phyloP scores from a whole-genome alignment of 2,329 filamentous ascomycete species.

The Pseudogymnoascus sp. region DNA sequence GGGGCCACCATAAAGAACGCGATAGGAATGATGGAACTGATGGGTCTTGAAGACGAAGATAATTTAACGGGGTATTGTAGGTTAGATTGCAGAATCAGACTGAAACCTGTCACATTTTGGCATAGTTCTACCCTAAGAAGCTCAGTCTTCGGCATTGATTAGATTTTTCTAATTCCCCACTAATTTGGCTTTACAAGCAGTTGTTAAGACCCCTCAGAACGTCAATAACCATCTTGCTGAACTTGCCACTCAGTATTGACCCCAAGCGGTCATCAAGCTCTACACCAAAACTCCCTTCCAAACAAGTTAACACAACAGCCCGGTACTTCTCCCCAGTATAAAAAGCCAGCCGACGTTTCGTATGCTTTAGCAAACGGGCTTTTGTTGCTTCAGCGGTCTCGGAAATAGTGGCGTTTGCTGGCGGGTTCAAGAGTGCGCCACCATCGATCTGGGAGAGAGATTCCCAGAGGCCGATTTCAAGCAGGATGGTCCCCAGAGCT shows the following conservation, averaged over 20 bases:
- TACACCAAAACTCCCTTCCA: conserved; percentile 20
- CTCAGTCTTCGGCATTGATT: not conserved
- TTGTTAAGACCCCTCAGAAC: not conserved
- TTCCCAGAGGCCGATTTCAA: conserved; percentile 46
- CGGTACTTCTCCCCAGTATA: conserved; percentile 31
- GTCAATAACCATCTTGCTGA: not conserved
- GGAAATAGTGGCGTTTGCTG: conserved; percentile 26
- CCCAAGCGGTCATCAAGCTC: conserved; percentile 1
- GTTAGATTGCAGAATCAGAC: not conserved
- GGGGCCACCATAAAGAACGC: no score
- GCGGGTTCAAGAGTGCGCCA: conserved; percentile 13
- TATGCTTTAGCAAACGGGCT: conserved; percentile 19
- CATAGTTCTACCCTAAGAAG: not conserved
- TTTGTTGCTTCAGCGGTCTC: conserved; percentile 12
- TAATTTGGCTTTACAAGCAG: not conserved
- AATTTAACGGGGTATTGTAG: not conserved
- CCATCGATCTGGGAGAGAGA: conserved; percentile 7
- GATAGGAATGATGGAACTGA: not conserved
- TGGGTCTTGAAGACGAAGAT: not conserved
- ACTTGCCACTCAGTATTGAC: not conserved
- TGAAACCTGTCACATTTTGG: not conserved
- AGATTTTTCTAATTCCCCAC: not conserved
- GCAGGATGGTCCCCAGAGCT: conserved; percentile 42
- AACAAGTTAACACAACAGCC: conserved; percentile 27
- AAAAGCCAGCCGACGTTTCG: conserved; percentile 21